Conservation (phyloP, 2,329 filamentous ascomycete species). For the Fusarium napiforme region DNA sequence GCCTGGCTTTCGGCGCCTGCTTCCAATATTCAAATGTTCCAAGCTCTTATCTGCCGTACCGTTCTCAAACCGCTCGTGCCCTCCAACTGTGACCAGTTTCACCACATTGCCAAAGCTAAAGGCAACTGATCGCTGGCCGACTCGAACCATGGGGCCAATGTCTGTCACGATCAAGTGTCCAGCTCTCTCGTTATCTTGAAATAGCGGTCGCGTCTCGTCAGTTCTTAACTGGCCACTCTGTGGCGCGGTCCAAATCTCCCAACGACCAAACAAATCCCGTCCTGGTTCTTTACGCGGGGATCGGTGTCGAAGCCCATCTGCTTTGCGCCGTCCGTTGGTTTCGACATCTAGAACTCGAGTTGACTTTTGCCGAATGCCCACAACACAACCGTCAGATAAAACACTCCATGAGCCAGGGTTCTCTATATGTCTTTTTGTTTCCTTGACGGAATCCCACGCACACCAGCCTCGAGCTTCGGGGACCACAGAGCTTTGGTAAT, state of each 20-base stretch:
- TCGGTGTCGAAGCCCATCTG: slow-evolving; percentile 46
- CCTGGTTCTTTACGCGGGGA: slow-evolving; percentile 39
- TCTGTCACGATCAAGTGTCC: slow-evolving; percentile 72
- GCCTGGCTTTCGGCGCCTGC: slow-evolving; percentile 53
- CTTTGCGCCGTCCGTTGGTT: slow-evolving; percentile 23
- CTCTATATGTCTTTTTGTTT: slow-evolving; percentile 64
- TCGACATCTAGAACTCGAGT: slow-evolving; percentile 26
- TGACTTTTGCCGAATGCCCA: slow-evolving; percentile 68
- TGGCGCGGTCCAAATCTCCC: slow-evolving; percentile 67
- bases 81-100: slow-evolving; percentile 73
- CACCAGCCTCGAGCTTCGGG: slow-evolving; percentile 58
- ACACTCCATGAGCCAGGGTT: slow-evolving; percentile 74
- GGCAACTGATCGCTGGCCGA: slow-evolving; percentile 73
- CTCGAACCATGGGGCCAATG: slow-evolving; percentile 70
- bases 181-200: slow-evolving; percentile 53
- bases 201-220: slow-evolving; percentile 59
- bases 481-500: slow-evolving; percentile 57
- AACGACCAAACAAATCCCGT: slow-evolving; percentile 50
- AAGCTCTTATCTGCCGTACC: slow-evolving; percentile 46
- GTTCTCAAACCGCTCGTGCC: slow-evolving; percentile 71
- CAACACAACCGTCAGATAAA: slow-evolving; percentile 67
- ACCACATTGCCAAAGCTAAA: slow-evolving; percentile 78
- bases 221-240: slow-evolving; percentile 57
- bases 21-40: slow-evolving; percentile 50
- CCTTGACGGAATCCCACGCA: slow-evolving; percentile 62